Evolutionary conservation across 202 grass and related monocot genomes (phyloP).

Genomic region (Alloteropsis angusta): DNA sequence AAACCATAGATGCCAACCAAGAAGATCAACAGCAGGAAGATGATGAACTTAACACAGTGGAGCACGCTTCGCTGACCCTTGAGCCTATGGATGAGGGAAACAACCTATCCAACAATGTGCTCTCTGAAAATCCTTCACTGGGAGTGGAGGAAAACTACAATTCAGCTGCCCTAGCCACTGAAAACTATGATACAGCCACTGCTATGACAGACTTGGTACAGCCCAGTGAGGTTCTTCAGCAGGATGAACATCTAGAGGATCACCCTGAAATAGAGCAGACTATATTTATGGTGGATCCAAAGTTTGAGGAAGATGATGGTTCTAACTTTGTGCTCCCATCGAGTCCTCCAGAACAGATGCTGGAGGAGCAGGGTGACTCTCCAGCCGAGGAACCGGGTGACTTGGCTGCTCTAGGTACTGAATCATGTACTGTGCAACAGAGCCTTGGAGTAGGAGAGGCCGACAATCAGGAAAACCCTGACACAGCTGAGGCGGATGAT

Average conservation of each 20-base stretch:
- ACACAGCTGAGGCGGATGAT: not conserved
- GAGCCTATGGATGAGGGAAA: constrained; percentile 23
- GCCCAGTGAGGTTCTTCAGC: constrained; percentile 14
- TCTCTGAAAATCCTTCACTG: constrained; percentile 4
- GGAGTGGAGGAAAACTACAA: constrained; percentile 14
- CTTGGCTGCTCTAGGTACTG: not conserved
- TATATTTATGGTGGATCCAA: constrained; percentile 26
- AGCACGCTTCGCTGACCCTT: constrained; percentile 14
- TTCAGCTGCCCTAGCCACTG: not conserved
- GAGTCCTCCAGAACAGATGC: not conserved
- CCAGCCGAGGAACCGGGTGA: not conserved
- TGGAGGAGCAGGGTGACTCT: not conserved
- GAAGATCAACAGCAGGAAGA: constrained; percentile 27
- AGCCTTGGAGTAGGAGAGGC: constrained; percentile 8
- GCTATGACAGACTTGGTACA: constrained; percentile 1
- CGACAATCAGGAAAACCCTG: constrained; percentile 9
- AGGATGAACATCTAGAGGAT: constrained; percentile 25
- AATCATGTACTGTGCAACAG: not conserved
- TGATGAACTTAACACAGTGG: constrained; percentile 17
- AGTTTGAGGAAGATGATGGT: constrained; percentile 14
- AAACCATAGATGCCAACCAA: constrained; percentile 20
- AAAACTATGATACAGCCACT: constrained; percentile 13
- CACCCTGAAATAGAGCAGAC: constrained; percentile 15
- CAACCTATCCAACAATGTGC: constrained; percentile 3
- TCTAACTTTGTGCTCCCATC: not conserved